Evolutionary conservation across 164 flowering plant species (phyloP).

Genomic region (Malania oleifera): DNA sequence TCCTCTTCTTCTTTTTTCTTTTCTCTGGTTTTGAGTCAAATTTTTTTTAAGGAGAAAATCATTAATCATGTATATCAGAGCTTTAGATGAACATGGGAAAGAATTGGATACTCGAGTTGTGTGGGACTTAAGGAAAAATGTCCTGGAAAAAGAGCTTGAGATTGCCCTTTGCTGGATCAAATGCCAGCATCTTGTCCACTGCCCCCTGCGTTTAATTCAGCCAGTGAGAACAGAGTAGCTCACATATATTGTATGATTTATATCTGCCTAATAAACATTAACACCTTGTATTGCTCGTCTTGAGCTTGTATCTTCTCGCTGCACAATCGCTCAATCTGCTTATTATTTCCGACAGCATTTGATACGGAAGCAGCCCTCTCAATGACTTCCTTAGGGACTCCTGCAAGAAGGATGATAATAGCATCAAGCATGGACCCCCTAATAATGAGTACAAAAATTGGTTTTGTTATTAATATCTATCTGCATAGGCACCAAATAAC

Average conservation of each 20-base stretch:
- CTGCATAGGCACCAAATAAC: no score
- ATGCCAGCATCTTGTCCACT: conserved; percentile 57
- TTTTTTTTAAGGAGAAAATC: no score
- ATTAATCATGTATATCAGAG: no score
- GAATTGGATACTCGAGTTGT: neutral
- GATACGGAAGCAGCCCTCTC: conserved; percentile 66
- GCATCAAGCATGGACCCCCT: neutral
- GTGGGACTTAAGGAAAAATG: conserved; percentile 24
- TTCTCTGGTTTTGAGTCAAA: no score
- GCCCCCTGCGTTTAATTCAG: conserved; percentile 45
- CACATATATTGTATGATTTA: neutral
- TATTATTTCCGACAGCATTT: conserved; percentile 32
- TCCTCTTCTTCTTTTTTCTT: no score
- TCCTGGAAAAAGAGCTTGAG: conserved; percentile 55
- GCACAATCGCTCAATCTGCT: conserved; percentile 42
- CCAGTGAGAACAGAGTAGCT: neutral
- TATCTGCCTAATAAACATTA: neutral
- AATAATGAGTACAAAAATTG: neutral
- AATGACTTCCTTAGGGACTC: conserved; percentile 69
- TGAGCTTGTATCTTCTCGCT: conserved; percentile 42
- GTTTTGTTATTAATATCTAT: no score
- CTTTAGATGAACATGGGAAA: neutral
- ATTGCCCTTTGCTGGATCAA: conserved; percentile 58
- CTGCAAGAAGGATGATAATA: conserved; percentile 24
- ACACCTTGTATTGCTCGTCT: conserved; percentile 73